These are phyloP conservation scores for Penicilliopsis zonata DNA, from an alignment of 495 filamentous ascomycete genomes.

Conservation along the genomic window DNA sequence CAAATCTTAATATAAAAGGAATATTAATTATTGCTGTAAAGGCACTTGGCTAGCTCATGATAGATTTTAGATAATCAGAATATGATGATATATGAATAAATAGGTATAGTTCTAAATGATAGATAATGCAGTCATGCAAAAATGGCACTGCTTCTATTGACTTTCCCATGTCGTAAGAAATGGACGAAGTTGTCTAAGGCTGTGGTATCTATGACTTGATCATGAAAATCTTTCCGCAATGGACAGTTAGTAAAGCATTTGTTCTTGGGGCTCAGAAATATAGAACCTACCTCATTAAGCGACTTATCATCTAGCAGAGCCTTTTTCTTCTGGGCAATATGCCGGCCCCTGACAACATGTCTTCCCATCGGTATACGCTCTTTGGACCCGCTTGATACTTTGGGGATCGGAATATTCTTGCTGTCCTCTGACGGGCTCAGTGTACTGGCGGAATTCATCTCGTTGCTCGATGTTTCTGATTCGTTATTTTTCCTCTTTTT, in stretches of 20 bases:
- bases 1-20: too few relatives aligned
- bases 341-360: constrained; percentile 53
- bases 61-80: too few relatives aligned
- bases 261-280: background rate
- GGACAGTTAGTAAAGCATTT: constrained; percentile 13
- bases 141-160: too few relatives aligned
- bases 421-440: constrained; percentile 11
- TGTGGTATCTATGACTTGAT: constrained; percentile 36
- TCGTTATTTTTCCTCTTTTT: constrained; percentile 29
- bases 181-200: background rate
- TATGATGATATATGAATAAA: too few relatives aligned
- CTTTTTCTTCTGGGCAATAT: constrained; percentile 69
- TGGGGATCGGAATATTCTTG: constrained; percentile 8
- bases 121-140: too few relatives aligned
- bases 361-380: constrained; percentile 38
- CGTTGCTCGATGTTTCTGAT: background rate
- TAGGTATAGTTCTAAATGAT: too few relatives aligned
- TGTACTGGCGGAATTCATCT: background rate
- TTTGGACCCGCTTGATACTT: constrained; percentile 17
- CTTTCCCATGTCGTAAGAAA: background rate
- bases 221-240: constrained; percentile 56
- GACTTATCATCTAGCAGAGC: constrained; percentile 60
- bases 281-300: constrained; percentile 55
- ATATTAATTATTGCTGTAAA: too few relatives aligned
- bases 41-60: too few relatives aligned